Evolutionary conservation across 371 early-diverging fungal species (phyloP), one percentile per base, ranked within the genome.

Genomic region (Amoeboaphelidium protococcarum): DNA sequence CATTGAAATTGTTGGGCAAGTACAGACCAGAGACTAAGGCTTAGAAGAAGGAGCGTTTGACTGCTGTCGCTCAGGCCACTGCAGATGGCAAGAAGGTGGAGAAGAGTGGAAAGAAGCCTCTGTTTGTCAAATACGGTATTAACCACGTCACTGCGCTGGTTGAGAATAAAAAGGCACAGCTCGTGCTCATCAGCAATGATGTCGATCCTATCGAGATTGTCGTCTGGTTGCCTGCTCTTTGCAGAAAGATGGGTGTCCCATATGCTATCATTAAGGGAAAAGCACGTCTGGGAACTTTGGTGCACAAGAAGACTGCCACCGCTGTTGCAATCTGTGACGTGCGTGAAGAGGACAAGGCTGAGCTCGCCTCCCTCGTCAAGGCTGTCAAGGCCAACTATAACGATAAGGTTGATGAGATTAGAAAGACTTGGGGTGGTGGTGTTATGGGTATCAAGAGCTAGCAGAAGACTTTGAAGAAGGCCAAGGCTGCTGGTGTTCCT

Each of bases 191-290:
- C 66, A 96, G 97, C 53, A 74, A 90, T 62, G 94, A 98, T 69
- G 98, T 99, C 59, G 92, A 97, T 72, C 99, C 99, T 54, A 90
- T 98, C 63, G 97, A 96, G 67, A 47, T 96, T 54, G 98, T 99
- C 53, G 61, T 97, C 56, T 97, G 88, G 85, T 74, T 99, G 60
- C 98, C 99, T 50, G 94, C 98, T 53, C 82, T 98, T 45, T 99
- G 99, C 80, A 89, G 91, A 67, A 99, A 97, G 85, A 92, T 96
- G 95, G 91, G 90, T 57, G 76, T 98, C 70, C 94, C 98, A 45
- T 99, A 98, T 80, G 78, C 76, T 71, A 90, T 98, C 61, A 91
- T 97, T 64, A 91, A 95, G 79, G 74, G 80, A 60, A 94, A 97
- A 78, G 73, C 83, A 60, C 78, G 84, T 60, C 82, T 99, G 57